Percentiles rank a stretch among this genome's conserved stretches.
phyloP scores from a whole-genome alignment of 306 rosid species.

The Gastrolobium bilobum region DNA sequence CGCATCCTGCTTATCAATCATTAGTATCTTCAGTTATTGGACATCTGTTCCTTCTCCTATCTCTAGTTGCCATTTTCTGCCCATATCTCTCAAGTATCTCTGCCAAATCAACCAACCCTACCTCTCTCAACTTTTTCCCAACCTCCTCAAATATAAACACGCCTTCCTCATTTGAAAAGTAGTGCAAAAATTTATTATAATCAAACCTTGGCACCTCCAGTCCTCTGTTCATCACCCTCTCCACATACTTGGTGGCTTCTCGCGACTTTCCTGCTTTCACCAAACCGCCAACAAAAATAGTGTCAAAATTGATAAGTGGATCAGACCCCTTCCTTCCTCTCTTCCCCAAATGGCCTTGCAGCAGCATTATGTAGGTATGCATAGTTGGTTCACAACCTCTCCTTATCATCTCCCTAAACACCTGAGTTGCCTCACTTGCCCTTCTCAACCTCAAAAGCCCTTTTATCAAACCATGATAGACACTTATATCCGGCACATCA shows the following conservation, averaged over 20 bases:
- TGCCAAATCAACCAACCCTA: conserved; percentile 85
- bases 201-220: conserved; percentile 91
- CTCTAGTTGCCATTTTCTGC: conserved; percentile 84
- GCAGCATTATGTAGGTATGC: conserved; percentile 86
- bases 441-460: conserved; percentile 78
- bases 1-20: neutral
- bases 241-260: conserved; percentile 85
- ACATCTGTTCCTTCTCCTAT: conserved; percentile 63
- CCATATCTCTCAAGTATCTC: conserved; percentile 86
- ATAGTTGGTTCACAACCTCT: conserved; percentile 67
- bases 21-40: conserved; percentile 6
- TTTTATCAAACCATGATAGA: conserved; percentile 78
- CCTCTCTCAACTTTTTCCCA: conserved; percentile 80
- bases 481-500: conserved; percentile 53
- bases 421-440: conserved; percentile 78
- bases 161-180: conserved; percentile 85
- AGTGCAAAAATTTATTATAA: conserved; percentile 80
- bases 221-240: conserved; percentile 75
- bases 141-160: conserved; percentile 79
- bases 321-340: conserved; percentile 77
- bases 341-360: conserved; percentile 81
- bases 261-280: conserved; percentile 60
- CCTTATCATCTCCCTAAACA: conserved; percentile 80
- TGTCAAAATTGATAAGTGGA: conserved; percentile 78
- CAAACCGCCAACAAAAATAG: conserved; percentile 84